Evolutionary conservation across 495 filamentous ascomycete genomes (phyloP).

Genomic region (Aspergillus haitiensis): DNA sequence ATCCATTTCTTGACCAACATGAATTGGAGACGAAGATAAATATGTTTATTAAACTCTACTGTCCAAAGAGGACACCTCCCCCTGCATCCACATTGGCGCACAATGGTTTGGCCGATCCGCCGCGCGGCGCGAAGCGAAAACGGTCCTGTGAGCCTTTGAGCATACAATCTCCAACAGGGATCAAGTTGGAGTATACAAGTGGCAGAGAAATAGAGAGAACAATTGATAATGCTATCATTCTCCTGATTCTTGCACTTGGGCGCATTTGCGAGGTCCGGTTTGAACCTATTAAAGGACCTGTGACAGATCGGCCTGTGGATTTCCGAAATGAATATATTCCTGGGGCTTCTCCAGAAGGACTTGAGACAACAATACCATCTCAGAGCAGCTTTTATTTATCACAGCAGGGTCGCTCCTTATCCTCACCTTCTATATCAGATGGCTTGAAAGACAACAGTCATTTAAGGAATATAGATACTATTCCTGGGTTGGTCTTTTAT

Average conservation of each 20-base stretch:
- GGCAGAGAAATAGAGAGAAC: conserved; percentile 35
- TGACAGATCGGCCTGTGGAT: conserved; percentile 30
- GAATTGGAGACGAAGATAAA: conserved; percentile 50
- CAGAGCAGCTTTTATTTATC: conserved; percentile 27
- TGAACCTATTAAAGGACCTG: conserved; percentile 57
- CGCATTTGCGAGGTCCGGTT: conserved; percentile 71
- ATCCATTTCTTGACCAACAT: conserved; percentile 74
- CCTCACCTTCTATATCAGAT: conserved; percentile 25
- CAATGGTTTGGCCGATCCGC: conserved; percentile 23
- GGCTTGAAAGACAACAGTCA: conserved; percentile 18
- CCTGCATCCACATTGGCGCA: conserved; percentile 23
- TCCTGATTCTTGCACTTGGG: conserved; percentile 78
- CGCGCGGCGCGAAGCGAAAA: conserved; percentile 45
- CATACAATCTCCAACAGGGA: conserved; percentile 20
- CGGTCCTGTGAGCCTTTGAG: conserved; percentile 39
- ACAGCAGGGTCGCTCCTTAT: conserved; percentile 37
- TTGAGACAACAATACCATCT: conserved; percentile 25
- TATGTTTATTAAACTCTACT: conserved; percentile 50
- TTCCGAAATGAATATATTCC: conserved; percentile 35
- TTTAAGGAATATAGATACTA: conserved; percentile 73
- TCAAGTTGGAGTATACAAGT: conserved; percentile 5
- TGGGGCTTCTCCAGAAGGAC: conserved; percentile 31
- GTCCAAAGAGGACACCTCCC: conserved; percentile 26
- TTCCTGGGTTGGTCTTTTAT: conserved; percentile 89
- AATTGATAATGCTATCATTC: conserved; percentile 69